Percentiles rank a stretch among this genome's conserved stretches.
These are phyloP conservation scores for Neurospora tetraspora DNA, from an alignment of 495 filamentous ascomycete genomes.

Conservation along the genomic window DNA sequence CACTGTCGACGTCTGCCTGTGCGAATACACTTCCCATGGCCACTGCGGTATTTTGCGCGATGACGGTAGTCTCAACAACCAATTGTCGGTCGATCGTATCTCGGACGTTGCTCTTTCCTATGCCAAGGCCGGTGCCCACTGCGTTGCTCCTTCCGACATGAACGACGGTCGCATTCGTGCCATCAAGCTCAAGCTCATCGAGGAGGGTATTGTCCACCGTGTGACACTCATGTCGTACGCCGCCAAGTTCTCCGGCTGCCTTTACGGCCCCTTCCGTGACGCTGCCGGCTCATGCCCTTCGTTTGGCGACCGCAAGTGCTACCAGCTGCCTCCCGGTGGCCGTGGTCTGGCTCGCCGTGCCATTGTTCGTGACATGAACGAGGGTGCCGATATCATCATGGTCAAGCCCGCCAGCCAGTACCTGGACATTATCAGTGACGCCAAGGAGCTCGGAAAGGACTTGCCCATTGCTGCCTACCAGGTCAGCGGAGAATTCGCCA, in stretches of 20 bases:
- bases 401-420: constrained; percentile 94
- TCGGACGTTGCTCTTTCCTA: constrained; percentile 89
- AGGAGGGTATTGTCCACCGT: constrained; percentile 79
- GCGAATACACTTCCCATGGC: constrained; percentile 98
- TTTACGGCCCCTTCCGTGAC: constrained; percentile 96
- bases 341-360: constrained; percentile 89
- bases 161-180: constrained; percentile 94
- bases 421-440: constrained; percentile 91
- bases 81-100: constrained; percentile 82
- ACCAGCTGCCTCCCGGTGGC: constrained; percentile 87
- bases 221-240: constrained; percentile 93
- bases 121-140: constrained; percentile 87
- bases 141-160: constrained; percentile 96
- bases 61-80: constrained; percentile 87
- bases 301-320: constrained; percentile 92
- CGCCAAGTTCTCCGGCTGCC: constrained; percentile 91
- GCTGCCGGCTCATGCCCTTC: constrained; percentile 86
- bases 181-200: constrained; percentile 93
- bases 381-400: constrained; percentile 98
- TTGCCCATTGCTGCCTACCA: constrained; percentile 92
- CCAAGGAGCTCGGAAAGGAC: constrained; percentile 83
- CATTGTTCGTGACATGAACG: constrained; percentile 77
- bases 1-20: constrained; percentile 86
- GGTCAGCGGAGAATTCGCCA: constrained; percentile 92
- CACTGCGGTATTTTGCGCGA: constrained; percentile 93